These are phyloP conservation scores for Hypoxylon fragiforme DNA, from an alignment of 495 filamentous ascomycete species.

Conservation along the genomic window DNA sequence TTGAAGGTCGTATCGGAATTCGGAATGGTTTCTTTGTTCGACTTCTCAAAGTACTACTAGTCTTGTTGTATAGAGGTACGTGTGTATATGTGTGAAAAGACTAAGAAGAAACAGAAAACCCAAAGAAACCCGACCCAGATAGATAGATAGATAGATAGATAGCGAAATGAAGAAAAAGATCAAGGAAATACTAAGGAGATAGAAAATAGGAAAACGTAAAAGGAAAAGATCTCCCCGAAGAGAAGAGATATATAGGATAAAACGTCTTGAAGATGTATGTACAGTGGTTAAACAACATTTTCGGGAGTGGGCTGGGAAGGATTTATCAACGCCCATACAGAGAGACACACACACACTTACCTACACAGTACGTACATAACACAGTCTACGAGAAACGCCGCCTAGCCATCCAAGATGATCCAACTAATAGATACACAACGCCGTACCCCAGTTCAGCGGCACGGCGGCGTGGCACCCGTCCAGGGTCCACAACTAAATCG, in stretches of 20 bases:
- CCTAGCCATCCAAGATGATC: too few relatives aligned
- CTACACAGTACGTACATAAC: neutral
- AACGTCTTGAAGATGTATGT: conserved; percentile 35
- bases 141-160: conserved; percentile 29
- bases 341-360: neutral
- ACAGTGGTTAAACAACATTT: conserved; percentile 23
- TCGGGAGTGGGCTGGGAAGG: conserved; percentile 26
- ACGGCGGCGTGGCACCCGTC: conserved; percentile 24
- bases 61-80: too few relatives aligned
- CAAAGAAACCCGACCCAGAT: conserved; percentile 29
- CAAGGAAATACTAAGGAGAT: conserved; percentile 38
- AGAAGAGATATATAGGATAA: conserved; percentile 31
- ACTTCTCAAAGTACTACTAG: conserved; percentile 24
- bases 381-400: too few relatives aligned
- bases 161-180: conserved; percentile 27
- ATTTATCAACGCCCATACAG: conserved; percentile 19
- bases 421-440: too few relatives aligned
- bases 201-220: conserved; percentile 42
- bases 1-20: conserved; percentile 8
- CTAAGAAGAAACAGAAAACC: conserved; percentile 38
- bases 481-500: conserved; percentile 26
- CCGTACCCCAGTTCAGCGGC: conserved; percentile 35
- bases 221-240: conserved; percentile 37
- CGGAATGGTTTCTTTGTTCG: conserved; percentile 24
- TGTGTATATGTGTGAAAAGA: conserved; percentile 33